Evolutionary conservation across 2,329 filamentous ascomycete genomes (phyloP), one percentile per base, ranked within the genome.

Genomic region (Diaporthe sp.): DNA sequence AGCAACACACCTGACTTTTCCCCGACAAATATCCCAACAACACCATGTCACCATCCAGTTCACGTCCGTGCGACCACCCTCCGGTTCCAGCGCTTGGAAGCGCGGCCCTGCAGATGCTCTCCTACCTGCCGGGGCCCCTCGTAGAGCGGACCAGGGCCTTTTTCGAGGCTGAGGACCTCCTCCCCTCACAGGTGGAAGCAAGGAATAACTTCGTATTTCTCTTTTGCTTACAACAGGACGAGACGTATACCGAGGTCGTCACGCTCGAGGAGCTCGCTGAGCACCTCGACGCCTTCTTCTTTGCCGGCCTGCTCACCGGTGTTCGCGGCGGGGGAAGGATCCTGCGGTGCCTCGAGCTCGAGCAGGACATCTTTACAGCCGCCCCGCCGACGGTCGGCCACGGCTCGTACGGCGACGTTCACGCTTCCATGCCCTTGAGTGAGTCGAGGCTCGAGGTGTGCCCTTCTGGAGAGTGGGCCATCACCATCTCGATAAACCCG

Each of bases 211-310:
- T 51, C 13, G 0, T 67, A 1, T 67, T n/a, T 5, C 44, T 67
- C 3, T 67, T 53, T 31, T 13, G 44, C 28, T 5, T 67, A 9
- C 19, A 25, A 22, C 62, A 39, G 4, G 62, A 39, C 62, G 19
- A 51, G 28, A 68, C 12, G 2, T 37, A 37, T 5, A 37, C 62
- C 28, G 31, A 68, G 4, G 19, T n/a, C n/a, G 7, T 4, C 28
- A 37, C 44, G 8, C 28, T 68, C 28, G 62, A 67, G 19, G 28
- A 37, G 28, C 28, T 51, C 5, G 19, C 28, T 2, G 62, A 51
- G 44, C 22, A 15, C 44, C 62, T 67, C 28, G 62, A 67, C 28
- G 22, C 28, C 17, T 49, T 67, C 44, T 49, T 67, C 39, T 67
- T 37, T 7, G 62, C 42, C 10, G 62, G 44, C 28, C 44, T 34